A percentile compares a stretch with the other conserved stretches of the same genome.
Evolutionary conservation across 768 basidiomycete species (phyloP).

Genomic region (Russula sp.): DNA sequence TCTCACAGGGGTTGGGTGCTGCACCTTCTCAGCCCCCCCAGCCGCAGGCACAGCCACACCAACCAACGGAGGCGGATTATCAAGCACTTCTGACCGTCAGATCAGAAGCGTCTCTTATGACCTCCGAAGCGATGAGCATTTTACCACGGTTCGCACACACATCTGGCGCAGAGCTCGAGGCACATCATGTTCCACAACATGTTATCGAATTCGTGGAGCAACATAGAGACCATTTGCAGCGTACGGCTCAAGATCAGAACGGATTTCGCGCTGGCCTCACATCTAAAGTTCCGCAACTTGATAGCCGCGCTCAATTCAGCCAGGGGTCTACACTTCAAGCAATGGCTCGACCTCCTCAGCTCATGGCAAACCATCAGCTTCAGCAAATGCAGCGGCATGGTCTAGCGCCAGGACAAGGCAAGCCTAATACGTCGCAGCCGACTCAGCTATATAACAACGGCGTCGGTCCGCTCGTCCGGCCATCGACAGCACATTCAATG

Average conservation of each 20-base stretch:
- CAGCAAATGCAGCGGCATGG: slow-evolving; percentile 5
- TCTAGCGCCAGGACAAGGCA: not conserved
- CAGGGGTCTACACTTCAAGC: not conserved
- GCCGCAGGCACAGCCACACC: slow-evolving; percentile 4
- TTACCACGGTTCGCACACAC: slow-evolving; percentile 20
- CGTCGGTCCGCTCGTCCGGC: not conserved
- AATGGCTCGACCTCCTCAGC: not conserved
- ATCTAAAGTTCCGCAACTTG: slow-evolving; percentile 8
- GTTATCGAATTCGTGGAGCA: slow-evolving; percentile 17
- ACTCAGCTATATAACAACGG: not conserved
- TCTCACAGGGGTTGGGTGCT: not conserved
- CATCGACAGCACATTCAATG: slow-evolving; percentile 8
- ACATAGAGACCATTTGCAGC: slow-evolving; percentile 13
- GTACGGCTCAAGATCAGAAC: slow-evolving; percentile 16
- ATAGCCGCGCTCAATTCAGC: slow-evolving; percentile 12
- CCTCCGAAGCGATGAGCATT: slow-evolving; percentile 9
- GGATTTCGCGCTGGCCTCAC: slow-evolving; percentile 18
- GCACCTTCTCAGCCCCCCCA: slow-evolving; percentile 4
- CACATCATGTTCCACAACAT: slow-evolving; percentile 10
- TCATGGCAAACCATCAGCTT: not conserved
- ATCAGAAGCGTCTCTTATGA: slow-evolving; percentile 1
- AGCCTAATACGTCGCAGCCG: not conserved
- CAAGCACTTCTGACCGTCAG: slow-evolving; percentile 10
- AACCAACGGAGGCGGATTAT: slow-evolving; percentile 18
- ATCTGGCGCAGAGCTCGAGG: slow-evolving; percentile 16